Evolutionary conservation across 2,329 filamentous ascomycete genomes (phyloP), one percentile per base, ranked within the genome.

Genomic region (Stachybotrys elegans): DNA sequence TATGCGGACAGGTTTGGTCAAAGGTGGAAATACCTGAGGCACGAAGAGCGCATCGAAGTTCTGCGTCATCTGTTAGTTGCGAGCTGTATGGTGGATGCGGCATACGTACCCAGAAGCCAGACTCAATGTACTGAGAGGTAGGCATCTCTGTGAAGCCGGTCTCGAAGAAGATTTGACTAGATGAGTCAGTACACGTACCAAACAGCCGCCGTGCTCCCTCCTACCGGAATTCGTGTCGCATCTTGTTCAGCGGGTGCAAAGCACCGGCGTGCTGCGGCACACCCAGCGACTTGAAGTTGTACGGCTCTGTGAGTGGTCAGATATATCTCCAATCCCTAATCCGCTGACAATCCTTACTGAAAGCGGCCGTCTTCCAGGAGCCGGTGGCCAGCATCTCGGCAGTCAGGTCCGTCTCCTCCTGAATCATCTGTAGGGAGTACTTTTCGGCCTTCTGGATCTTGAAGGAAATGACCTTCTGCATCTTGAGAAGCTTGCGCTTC

Each of bases 141-240:
- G 91, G 88, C 93, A 98, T 97, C 74, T 98, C 93, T 59, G 92
- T 84, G 72, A 97, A 98, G 43, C 92, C 93, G 84, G 95, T 95
- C 65, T 95, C 90, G 70, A 98, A 97, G 82, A 98, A 98, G 63
- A 98, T 96, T 62, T 93, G 87, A 47, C 47, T 49, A 22, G 6
- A 35, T 17, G 25, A 20, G 11, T 34, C n/a, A 16, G 31, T 16
- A 13, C 31, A 34, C n/a, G 14, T 4, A n/a, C n/a, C n/a, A n/a
- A n/a, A n/a, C n/a, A n/a, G n/a, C n/a, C n/a, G n/a, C n/a, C n/a
- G n/a, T n/a, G n/a, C n/a, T n/a, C n/a, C n/a, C n/a, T n/a, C 47
- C 47, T 11, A 49, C 46, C 93, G 79, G 78, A 98, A 95, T 70
- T 97, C 93, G 57, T 88, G 81, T 56, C 93, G 86, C 57, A 97